Percentiles rank a stretch among this genome's conserved stretches.
Conservation (phyloP, 1,284 basidiomycete species). For the Boletus putidus region DNA sequence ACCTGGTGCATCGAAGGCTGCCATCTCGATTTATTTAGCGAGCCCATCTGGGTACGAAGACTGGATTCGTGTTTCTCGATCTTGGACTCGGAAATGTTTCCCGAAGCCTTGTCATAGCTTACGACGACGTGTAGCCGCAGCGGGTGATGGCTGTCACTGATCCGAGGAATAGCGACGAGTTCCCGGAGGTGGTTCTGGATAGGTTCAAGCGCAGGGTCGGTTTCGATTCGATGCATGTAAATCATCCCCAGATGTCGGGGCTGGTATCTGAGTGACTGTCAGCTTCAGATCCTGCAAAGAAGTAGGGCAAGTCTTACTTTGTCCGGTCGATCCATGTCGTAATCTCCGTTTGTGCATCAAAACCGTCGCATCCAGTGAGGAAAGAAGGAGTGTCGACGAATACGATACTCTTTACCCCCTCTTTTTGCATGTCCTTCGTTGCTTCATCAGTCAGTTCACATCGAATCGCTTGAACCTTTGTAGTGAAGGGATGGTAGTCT, state of each 20-base stretch:
- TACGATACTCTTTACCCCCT: constrained; percentile 14
- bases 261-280: constrained; percentile 8
- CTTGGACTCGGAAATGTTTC: constrained; percentile 2
- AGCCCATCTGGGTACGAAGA: not conserved
- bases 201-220: constrained; percentile 16
- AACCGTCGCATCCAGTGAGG: constrained; percentile 10
- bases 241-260: constrained; percentile 16
- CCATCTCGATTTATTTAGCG: not conserved
- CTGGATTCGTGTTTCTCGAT: not conserved
- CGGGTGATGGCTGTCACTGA: not conserved
- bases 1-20: constrained; percentile 7
- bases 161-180: not conserved
- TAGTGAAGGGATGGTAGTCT: constrained; percentile 17
- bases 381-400: constrained; percentile 29
- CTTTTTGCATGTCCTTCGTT: constrained; percentile 1
- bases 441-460: constrained; percentile 24
- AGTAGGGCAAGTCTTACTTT: not conserved
- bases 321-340: constrained; percentile 3
- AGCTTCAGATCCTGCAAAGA: not conserved
- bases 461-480: constrained; percentile 19
- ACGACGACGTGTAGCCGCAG: constrained; percentile 13
- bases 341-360: constrained; percentile 17
- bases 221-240: constrained; percentile 30
- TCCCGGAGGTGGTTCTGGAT: constrained; percentile 13
- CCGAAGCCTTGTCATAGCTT: constrained; percentile 20